These are phyloP conservation scores for Santalum album DNA, from an alignment of 164 flowering plant genomes.

Conservation along the genomic window DNA sequence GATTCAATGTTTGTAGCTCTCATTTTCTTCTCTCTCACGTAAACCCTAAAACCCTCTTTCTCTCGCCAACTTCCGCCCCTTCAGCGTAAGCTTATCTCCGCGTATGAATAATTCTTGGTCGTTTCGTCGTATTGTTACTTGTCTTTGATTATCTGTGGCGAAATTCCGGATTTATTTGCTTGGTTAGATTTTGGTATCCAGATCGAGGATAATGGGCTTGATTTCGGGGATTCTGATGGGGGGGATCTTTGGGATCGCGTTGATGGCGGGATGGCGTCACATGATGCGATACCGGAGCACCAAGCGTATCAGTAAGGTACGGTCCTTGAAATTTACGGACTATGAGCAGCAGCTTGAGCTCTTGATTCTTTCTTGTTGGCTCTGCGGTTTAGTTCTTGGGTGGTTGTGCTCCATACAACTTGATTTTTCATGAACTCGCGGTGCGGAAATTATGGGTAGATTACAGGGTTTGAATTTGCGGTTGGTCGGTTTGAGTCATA, in stretches of 20 bases:
- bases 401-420: too few relatives aligned
- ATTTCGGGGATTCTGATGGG: constrained; percentile 81
- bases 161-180: too few relatives aligned
- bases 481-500: too few relatives aligned
- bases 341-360: neutral
- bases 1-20: neutral
- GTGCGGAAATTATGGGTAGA: too few relatives aligned
- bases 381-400: too few relatives aligned
- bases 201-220: constrained; percentile 61
- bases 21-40: neutral
- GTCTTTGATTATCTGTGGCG: too few relatives aligned
- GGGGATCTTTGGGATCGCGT: constrained; percentile 64
- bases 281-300: constrained; percentile 72
- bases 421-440: too few relatives aligned
- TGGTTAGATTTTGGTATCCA: neutral
- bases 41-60: neutral
- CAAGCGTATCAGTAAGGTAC: constrained; percentile 74
- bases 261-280: constrained; percentile 88
- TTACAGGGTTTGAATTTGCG: too few relatives aligned
- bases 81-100: neutral
- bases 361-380: too few relatives aligned
- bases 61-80: neutral
- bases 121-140: too few relatives aligned
- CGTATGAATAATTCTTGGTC: neutral
- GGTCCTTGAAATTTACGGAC: neutral